Evolutionary conservation across 352 stramenopile species (phyloP).

Genomic region (Thraustotheca clavata): DNA sequence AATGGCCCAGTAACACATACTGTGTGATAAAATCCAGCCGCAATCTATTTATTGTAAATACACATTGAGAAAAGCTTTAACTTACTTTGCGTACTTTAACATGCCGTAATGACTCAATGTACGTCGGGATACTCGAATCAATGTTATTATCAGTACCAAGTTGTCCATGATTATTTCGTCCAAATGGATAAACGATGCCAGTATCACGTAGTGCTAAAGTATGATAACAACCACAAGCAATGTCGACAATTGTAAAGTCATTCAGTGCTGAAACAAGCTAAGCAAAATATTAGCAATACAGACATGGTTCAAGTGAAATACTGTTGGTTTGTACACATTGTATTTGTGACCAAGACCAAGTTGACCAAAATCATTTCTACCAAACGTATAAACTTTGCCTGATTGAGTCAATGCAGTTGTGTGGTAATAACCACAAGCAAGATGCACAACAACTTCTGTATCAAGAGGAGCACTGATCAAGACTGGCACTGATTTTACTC

Average conservation of each 20-base stretch:
- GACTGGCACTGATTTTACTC: conserved; percentile 33
- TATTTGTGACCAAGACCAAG: conserved; percentile 84
- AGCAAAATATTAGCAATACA: neutral
- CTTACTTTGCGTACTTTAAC: conserved; percentile 55
- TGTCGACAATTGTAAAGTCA: conserved; percentile 50
- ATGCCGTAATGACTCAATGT: conserved; percentile 53
- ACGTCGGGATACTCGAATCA: conserved; percentile 62
- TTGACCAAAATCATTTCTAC: conserved; percentile 91
- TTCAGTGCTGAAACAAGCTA: conserved; percentile 46
- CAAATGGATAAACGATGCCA: conserved; percentile 87
- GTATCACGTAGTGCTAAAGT: conserved; percentile 75
- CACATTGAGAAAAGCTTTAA: neutral
- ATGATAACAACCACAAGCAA: conserved; percentile 82
- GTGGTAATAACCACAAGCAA: conserved; percentile 91
- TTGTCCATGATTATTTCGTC: conserved; percentile 91
- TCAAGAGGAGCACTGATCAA: conserved; percentile 47
- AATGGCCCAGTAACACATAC: conserved; percentile 40
- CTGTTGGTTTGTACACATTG: conserved; percentile 44
- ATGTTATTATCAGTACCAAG: conserved; percentile 68
- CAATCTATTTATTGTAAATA: conserved; percentile 38
- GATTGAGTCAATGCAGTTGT: conserved; percentile 64
- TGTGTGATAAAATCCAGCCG: conserved; percentile 90
- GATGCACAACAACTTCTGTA: conserved; percentile 46
- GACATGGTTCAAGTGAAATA: conserved; percentile 24
- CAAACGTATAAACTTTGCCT: conserved; percentile 79